Evolutionary conservation across 2,329 filamentous ascomycete species (phyloP).

Genomic region (Phialophora tarda): DNA sequence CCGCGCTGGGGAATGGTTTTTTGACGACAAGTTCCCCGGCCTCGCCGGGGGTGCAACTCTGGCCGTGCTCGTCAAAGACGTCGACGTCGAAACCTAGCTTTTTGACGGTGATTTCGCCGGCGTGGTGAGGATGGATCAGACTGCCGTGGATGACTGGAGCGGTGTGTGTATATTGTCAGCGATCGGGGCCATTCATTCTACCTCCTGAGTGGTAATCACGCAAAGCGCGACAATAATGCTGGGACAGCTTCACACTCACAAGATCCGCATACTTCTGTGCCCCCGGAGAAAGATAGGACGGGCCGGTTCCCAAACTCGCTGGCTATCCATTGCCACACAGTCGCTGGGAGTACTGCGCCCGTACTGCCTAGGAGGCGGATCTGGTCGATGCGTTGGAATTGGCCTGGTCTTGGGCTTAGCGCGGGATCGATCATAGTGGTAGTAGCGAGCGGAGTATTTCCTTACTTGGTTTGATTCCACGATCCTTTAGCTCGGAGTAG

Average conservation of each 20-base stretch:
- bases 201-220: too few species aligned
- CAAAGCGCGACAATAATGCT: too few species aligned
- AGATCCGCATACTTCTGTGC: constrained; percentile 42
- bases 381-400: not conserved
- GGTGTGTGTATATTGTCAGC: too few species aligned
- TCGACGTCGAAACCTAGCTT: constrained; percentile 52
- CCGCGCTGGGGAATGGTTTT: constrained; percentile 75
- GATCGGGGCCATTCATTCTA: too few species aligned
- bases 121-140: constrained; percentile 68
- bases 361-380: constrained; percentile 24
- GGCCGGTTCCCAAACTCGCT: constrained; percentile 20
- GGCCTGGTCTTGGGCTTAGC: too few species aligned
- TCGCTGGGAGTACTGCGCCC: constrained; percentile 21
- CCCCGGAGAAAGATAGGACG: constrained; percentile 40
- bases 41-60: constrained; percentile 53
- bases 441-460: not conserved
- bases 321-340: constrained; percentile 16
- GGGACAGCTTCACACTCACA: constrained; percentile 17
- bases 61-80: constrained; percentile 13
- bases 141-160: constrained; percentile 57
- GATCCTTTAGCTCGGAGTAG: constrained; percentile 24
- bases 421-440: too few species aligned
- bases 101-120: constrained; percentile 61
- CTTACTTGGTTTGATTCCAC: constrained; percentile 19
- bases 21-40: constrained; percentile 77